Percentiles rank a stretch among this genome's conserved stretches.
phyloP scores from a whole-genome alignment of 228 moss, liverwort and hornwort genomes.

The Sphagnum fallax region DNA sequence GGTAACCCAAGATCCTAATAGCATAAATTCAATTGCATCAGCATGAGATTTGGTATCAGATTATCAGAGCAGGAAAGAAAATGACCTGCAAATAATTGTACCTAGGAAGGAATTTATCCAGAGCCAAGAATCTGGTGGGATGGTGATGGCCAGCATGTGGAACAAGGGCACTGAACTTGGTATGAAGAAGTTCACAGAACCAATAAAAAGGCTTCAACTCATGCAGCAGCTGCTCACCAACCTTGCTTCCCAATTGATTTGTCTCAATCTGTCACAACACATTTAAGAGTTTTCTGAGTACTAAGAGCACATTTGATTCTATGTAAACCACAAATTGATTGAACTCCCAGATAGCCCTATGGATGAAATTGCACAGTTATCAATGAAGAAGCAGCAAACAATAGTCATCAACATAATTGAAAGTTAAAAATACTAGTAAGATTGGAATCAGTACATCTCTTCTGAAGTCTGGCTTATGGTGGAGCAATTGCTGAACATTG shows the following conservation, averaged over 20 bases:
- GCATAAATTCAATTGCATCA: no score
- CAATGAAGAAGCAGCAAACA: no score
- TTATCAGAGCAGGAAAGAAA: no score
- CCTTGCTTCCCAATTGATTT: conserved; percentile 60
- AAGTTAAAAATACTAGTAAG: no score
- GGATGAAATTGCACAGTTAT: no score
- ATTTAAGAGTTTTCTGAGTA: no score
- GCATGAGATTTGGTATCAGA: no score
- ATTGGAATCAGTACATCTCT: conserved; percentile 34
- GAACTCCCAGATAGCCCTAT: no score
- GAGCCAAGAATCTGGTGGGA: conserved; percentile 74
- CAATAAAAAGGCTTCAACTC: conserved; percentile 72
- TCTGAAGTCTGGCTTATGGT: conserved; percentile 54
- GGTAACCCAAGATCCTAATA: no score
- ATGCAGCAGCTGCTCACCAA: conserved; percentile 59
- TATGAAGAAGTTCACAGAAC: conserved; percentile 92
- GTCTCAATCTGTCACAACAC: conserved; percentile 44
- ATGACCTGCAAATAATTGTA: conserved; percentile 82
- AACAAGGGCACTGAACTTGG: conserved; percentile 81
- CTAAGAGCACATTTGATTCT: no score
- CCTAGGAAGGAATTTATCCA: conserved; percentile 86
- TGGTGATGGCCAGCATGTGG: conserved; percentile 29
- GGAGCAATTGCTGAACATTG: conserved; percentile 62
- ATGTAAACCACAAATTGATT: no score
- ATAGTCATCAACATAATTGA: no score